Evolutionary conservation across 108 stramenopile species (phyloP).

Genomic region (Discostella pseudostelligera): DNA sequence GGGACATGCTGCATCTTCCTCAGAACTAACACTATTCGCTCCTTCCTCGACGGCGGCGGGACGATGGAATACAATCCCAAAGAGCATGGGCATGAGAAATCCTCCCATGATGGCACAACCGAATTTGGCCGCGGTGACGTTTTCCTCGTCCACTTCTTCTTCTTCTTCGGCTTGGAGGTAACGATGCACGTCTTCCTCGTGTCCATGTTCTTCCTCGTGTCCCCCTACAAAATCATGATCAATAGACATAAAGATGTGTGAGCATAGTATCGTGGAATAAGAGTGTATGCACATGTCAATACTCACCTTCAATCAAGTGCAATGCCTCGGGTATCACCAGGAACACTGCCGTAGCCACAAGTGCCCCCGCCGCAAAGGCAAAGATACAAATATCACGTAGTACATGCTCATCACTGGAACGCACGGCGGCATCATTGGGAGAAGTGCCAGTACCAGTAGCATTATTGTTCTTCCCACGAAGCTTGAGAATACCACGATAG

Average conservation of each 20-base stretch:
- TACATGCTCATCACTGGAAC: background rate
- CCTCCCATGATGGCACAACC: conserved; percentile 70
- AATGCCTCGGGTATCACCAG: conserved; percentile 38
- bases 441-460: too few relatives aligned
- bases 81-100: conserved; percentile 62
- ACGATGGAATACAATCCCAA: conserved; percentile 51
- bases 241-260: conserved; percentile 64
- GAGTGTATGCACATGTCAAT: conserved; percentile 33
- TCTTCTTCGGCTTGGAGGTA: background rate
- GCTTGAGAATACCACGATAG: conserved; percentile 4
- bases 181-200: conserved; percentile 35
- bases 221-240: conserved; percentile 62
- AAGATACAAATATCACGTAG: conserved; percentile 25
- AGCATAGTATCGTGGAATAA: conserved; percentile 70
- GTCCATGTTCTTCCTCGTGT: conserved; percentile 20
- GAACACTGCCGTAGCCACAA: conserved; percentile 40
- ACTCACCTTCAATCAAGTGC: conserved; percentile 13
- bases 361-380: conserved; percentile 38
- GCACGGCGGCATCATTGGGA: too few relatives aligned
- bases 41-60: conserved; percentile 21
- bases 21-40: background rate
- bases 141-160: conserved; percentile 18
- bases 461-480: background rate
- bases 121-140: conserved; percentile 54
- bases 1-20: conserved; percentile 4